Percentiles rank a stretch among this genome's conserved stretches.
phyloP scores from a whole-genome alignment of 495 filamentous ascomycete genomes.

The Thermothielavioides terrestris region DNA sequence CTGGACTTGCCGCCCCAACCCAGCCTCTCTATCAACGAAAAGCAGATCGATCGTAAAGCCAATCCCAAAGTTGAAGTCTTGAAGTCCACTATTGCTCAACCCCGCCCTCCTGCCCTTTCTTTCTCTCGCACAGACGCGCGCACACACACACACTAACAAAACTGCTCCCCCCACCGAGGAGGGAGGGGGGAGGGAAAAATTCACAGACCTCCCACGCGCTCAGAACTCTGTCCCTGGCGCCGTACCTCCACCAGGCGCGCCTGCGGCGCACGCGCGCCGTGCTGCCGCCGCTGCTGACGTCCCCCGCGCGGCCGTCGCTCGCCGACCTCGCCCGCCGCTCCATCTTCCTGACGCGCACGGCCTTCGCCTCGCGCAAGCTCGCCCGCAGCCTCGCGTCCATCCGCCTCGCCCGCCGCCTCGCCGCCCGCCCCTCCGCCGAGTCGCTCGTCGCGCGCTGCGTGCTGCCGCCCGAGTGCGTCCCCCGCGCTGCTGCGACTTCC shows the following conservation, averaged over 20 bases:
- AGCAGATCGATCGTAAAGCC: neutral
- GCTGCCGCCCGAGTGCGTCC: conserved; percentile 38
- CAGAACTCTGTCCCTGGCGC: conserved; percentile 44
- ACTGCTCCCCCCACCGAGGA: neutral
- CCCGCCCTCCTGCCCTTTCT: neutral
- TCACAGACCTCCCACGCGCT: conserved; percentile 48
- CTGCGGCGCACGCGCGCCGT: conserved; percentile 41
- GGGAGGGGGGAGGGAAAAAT: too few species aligned
- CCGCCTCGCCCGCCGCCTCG: conserved; percentile 37
- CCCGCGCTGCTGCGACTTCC: conserved; percentile 5
- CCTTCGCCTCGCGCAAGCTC: conserved; percentile 45
- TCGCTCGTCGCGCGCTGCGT: conserved; percentile 38
- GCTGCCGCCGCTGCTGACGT: conserved; percentile 41
- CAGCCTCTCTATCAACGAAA: neutral
- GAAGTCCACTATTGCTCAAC: too few species aligned
- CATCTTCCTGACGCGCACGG: conserved; percentile 52
- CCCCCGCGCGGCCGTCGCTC: conserved; percentile 45
- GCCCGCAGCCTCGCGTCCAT: conserved; percentile 45
- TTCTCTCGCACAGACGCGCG: neutral
- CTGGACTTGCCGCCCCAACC: neutral
- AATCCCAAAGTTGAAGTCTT: too few species aligned
- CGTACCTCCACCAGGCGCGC: conserved; percentile 47
- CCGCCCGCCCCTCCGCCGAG: conserved; percentile 34
- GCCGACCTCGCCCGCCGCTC: conserved; percentile 41
- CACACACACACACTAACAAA: neutral